Evolutionary conservation across 352 stramenopile species (phyloP).

Genomic region (Phytophthora kernoviae): DNA sequence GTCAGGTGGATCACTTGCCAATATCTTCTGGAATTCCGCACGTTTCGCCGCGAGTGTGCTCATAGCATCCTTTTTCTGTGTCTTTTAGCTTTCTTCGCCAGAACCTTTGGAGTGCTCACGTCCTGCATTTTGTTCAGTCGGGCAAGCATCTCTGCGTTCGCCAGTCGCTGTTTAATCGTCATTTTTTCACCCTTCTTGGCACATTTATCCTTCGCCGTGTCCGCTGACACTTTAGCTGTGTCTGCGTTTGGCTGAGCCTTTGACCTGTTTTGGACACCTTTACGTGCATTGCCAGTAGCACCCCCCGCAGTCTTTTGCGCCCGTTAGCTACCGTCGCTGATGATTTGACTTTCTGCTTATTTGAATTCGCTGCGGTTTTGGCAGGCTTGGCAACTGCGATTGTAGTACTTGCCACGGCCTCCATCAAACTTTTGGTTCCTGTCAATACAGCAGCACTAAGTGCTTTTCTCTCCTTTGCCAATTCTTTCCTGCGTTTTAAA

Average conservation of each 20-base stretch:
- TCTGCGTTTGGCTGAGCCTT: slow-evolving; percentile 9
- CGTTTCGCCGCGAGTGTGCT: slow-evolving; percentile 44
- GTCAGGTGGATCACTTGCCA: slow-evolving; percentile 19
- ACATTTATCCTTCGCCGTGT: slow-evolving; percentile 11
- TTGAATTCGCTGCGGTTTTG: slow-evolving; percentile 4
- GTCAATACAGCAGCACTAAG: slow-evolving; percentile 2
- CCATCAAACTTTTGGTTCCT: slow-evolving; percentile 19
- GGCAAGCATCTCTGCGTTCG: slow-evolving; percentile 55
- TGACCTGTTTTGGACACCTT: slow-evolving; percentile 5
- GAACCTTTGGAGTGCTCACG: slow-evolving; percentile 66
- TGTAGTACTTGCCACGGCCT: slow-evolving; percentile 15
- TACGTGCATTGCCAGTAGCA: slow-evolving; percentile 1
- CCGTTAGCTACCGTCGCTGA: background rate
- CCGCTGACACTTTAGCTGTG: background rate
- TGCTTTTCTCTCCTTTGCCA: slow-evolving; percentile 18
- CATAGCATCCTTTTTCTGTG: slow-evolving; percentile 34
- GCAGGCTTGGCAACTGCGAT: slow-evolving; percentile 16
- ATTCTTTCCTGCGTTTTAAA: slow-evolving; percentile 43
- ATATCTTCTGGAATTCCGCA: slow-evolving; percentile 52
- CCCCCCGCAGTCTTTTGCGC: slow-evolving; percentile 9
- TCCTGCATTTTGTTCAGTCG: slow-evolving; percentile 63
- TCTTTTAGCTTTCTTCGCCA: slow-evolving; percentile 58
- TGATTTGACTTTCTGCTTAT: slow-evolving; percentile 10
- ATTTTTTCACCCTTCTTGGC: slow-evolving; percentile 30
- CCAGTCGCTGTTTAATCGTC: slow-evolving; percentile 48